Conservation (phyloP, 2,329 filamentous ascomycete genomes). For the Alternaria incomplexa region DNA sequence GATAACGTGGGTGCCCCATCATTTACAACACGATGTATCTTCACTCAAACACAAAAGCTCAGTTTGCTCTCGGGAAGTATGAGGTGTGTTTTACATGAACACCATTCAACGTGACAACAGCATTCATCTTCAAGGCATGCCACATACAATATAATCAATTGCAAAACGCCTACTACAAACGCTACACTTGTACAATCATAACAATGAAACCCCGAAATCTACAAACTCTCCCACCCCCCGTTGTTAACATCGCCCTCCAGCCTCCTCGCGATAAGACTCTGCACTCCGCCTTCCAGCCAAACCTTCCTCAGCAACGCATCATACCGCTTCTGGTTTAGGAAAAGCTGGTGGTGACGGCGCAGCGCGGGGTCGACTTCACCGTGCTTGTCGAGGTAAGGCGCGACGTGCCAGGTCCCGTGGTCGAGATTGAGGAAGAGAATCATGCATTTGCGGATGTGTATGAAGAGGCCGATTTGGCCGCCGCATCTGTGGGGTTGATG, state of each 20-base stretch:
- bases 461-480: conserved; percentile 87
- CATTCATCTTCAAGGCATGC: neutral
- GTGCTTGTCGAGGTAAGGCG: conserved; percentile 94
- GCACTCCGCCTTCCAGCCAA: conserved; percentile 86
- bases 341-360: conserved; percentile 82
- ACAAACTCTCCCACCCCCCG: conserved; percentile 87
- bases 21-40: neutral
- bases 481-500: conserved; percentile 69
- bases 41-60: too few species aligned
- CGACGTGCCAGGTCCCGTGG: conserved; percentile 82
- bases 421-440: conserved; percentile 83
- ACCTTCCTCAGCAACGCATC: conserved; percentile 84
- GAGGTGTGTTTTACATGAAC: too few species aligned
- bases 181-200: neutral
- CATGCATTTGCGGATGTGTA: conserved; percentile 96
- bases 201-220: neutral
- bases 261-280: conserved; percentile 86
- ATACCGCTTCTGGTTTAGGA: conserved; percentile 91
- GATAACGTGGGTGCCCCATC: neutral
- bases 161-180: neutral
- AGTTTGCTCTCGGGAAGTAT: too few species aligned
- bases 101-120: too few species aligned
- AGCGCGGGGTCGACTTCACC: conserved; percentile 95
- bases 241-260: conserved; percentile 96
- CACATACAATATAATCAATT: neutral